Evolutionary conservation across 441 rosid genomes (phyloP).

Genomic region (Dalechampia spathulata): DNA sequence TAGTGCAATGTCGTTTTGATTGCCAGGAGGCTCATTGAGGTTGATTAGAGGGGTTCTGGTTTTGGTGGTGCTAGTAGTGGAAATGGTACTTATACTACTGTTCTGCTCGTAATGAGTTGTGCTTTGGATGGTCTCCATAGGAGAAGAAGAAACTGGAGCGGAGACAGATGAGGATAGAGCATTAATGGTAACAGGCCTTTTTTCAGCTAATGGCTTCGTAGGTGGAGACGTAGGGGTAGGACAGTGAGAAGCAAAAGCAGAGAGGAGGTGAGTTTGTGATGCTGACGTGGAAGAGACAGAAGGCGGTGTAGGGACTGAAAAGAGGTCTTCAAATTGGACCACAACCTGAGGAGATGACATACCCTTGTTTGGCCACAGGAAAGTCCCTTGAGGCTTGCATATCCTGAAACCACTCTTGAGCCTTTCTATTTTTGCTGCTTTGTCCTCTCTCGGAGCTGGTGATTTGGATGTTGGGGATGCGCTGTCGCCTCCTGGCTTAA

Average conservation of each 20-base stretch:
- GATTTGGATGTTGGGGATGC: slow-evolving; percentile 13
- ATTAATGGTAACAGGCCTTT: slow-evolving; percentile 19
- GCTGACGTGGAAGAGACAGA: slow-evolving; percentile 31
- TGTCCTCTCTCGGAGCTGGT: slow-evolving; percentile 26
- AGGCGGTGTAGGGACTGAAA: slow-evolving; percentile 36
- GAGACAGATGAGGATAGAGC: slow-evolving; percentile 19
- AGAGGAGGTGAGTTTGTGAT: slow-evolving; percentile 12
- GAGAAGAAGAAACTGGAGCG: slow-evolving; percentile 5
- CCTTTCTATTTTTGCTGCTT: slow-evolving; percentile 50
- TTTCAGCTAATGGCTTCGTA: slow-evolving; percentile 55
- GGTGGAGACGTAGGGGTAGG: slow-evolving; percentile 29
- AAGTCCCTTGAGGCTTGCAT: slow-evolving; percentile 74
- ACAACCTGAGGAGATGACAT: slow-evolving; percentile 24
- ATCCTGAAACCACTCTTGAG: slow-evolving; percentile 72
- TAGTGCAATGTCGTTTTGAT: slow-evolving; percentile 17
- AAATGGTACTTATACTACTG: slow-evolving; percentile 9
- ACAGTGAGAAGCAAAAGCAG: slow-evolving; percentile 10
- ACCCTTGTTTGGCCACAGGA: slow-evolving; percentile 65
- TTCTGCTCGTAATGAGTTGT: slow-evolving; percentile 10
- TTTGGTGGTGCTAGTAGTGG: neutral
- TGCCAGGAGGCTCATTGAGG: slow-evolving; percentile 45
- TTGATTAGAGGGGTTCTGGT: slow-evolving; percentile 24
- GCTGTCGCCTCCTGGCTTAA: slow-evolving; percentile 17
- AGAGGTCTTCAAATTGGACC: slow-evolving; percentile 27
- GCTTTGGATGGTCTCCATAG: too few species aligned